Conservation (phyloP, 1,284 basidiomycete species). For the Apiotrichum akiyoshidainum region DNA sequence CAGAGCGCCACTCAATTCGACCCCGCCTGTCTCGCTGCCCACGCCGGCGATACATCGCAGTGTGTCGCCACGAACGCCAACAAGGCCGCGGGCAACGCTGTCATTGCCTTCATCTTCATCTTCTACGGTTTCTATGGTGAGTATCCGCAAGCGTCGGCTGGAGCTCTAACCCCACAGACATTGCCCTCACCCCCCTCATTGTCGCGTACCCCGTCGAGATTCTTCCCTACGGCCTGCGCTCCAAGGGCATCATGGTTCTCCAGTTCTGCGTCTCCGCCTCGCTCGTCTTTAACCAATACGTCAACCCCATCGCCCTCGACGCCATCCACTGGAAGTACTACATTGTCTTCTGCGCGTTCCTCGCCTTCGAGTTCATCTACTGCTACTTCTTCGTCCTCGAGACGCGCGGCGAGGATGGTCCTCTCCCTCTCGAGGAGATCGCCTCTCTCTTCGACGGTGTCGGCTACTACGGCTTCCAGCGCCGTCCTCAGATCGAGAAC, state of each 20-base stretch:
- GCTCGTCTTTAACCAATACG: slow-evolving; percentile 46
- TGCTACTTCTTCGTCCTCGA: slow-evolving; percentile 47
- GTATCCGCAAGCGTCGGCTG: slow-evolving; percentile 13
- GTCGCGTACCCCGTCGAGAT: slow-evolving; percentile 23
- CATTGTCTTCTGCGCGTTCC: slow-evolving; percentile 36
- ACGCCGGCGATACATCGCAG: too few relatives aligned
- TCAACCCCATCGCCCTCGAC: slow-evolving; percentile 43
- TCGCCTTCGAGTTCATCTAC: slow-evolving; percentile 47
- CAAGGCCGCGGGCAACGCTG: slow-evolving; percentile 11
- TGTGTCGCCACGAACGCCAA: slow-evolving; percentile 13
- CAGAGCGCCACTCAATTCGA: slow-evolving; percentile 24
- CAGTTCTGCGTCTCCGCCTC: slow-evolving; percentile 42
- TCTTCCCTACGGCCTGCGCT: slow-evolving; percentile 55
- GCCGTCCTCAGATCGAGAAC: slow-evolving; percentile 2
- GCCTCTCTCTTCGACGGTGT: slow-evolving; percentile 27
- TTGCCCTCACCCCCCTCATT: slow-evolving; percentile 47
- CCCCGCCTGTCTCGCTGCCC: background rate
- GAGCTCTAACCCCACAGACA: slow-evolving; percentile 46
- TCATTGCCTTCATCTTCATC: slow-evolving; percentile 20
- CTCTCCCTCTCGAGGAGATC: slow-evolving; percentile 46
- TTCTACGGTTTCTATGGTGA: slow-evolving; percentile 48
- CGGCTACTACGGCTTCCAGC: slow-evolving; percentile 19
- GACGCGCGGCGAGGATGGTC: slow-evolving; percentile 31
- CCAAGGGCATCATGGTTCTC: slow-evolving; percentile 68
- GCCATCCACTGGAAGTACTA: slow-evolving; percentile 40